Conservation (phyloP, 176 grass and related monocot species). For the Eremochloa ophiuroides region DNA sequence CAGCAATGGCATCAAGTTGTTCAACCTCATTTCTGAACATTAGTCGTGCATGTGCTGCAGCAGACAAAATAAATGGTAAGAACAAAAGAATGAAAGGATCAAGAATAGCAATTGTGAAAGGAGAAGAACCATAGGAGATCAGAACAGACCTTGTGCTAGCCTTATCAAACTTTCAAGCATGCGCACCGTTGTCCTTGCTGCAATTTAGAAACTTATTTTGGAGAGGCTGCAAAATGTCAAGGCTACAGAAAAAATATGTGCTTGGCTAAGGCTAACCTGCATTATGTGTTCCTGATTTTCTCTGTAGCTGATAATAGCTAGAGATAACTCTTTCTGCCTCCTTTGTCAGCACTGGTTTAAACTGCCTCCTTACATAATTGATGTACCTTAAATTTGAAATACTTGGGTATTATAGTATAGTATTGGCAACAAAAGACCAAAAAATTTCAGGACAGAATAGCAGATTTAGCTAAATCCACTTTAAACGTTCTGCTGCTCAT, state of each 20-base stretch:
- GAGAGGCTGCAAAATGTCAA: slow-evolving; percentile 9
- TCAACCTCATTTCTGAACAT: slow-evolving; percentile 88
- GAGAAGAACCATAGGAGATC: neutral
- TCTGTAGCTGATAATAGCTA: slow-evolving; percentile 87
- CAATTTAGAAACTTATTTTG: slow-evolving; percentile 25
- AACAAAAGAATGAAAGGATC: neutral
- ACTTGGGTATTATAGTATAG: neutral
- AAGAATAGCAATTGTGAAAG: slow-evolving; percentile 7
- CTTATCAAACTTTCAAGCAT: slow-evolving; percentile 99
- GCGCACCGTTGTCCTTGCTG: slow-evolving; percentile 91
- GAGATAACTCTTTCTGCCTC: slow-evolving; percentile 77
- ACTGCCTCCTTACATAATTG: slow-evolving; percentile 64
- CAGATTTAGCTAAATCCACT: neutral
- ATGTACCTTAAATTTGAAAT: slow-evolving; percentile 68
- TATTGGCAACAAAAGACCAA: neutral
- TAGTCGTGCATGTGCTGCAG: slow-evolving; percentile 83
- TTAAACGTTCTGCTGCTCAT: neutral
- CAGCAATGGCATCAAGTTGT: slow-evolving; percentile 68
- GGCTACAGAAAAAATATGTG: neutral
- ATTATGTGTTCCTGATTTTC: slow-evolving; percentile 77
- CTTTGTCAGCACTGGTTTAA: slow-evolving; percentile 84
- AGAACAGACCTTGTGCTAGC: slow-evolving; percentile 72
- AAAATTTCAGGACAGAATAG: neutral
- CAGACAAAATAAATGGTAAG: slow-evolving; percentile 12
- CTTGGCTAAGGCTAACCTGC: slow-evolving; percentile 52